Evolutionary conservation across 1,284 basidiomycete genomes (phyloP).

Genomic region (Cutaneotrichosporon daszewskae): DNA sequence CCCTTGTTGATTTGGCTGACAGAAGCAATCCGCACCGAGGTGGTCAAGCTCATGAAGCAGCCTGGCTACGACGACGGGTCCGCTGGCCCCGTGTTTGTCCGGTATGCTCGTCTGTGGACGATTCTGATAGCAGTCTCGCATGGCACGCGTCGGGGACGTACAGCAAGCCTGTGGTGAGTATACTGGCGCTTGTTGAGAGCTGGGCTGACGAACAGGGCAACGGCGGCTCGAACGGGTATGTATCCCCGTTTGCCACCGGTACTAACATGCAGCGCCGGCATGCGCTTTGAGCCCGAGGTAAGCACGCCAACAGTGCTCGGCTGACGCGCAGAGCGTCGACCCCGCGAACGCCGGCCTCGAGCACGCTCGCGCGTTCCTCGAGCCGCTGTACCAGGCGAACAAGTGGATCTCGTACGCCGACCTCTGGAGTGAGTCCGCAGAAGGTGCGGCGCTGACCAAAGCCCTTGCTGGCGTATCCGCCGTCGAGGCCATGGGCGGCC

Average conservation of each 20-base stretch:
- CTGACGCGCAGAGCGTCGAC: conserved; percentile 33
- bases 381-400: conserved; percentile 52
- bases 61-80: conserved; percentile 48
- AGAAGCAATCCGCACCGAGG: conserved; percentile 39
- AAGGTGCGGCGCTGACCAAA: conserved; percentile 3
- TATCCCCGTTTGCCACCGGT: background rate
- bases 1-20: background rate
- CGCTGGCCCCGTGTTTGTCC: conserved; percentile 44
- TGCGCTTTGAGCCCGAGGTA: conserved; percentile 50
- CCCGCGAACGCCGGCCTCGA: conserved; percentile 50
- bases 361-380: conserved; percentile 52
- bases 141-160: conserved; percentile 54
- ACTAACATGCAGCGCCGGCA: conserved; percentile 20
- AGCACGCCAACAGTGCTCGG: background rate
- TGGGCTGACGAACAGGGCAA: conserved; percentile 43
- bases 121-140: conserved; percentile 45
- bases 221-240: conserved; percentile 52
- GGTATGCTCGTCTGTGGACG: conserved; percentile 18
- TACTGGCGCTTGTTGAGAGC: background rate
- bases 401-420: conserved; percentile 53
- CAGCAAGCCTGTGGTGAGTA: conserved; percentile 35
- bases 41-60: conserved; percentile 43
- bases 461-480: conserved; percentile 51
- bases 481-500: conserved; percentile 52
- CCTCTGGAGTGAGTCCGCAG: conserved; percentile 43